Percentiles rank a stretch among this genome's conserved stretches.
Evolutionary conservation across 2,329 filamentous ascomycete species (phyloP).

Genomic region (Myriosclerotinia curreyana): DNA sequence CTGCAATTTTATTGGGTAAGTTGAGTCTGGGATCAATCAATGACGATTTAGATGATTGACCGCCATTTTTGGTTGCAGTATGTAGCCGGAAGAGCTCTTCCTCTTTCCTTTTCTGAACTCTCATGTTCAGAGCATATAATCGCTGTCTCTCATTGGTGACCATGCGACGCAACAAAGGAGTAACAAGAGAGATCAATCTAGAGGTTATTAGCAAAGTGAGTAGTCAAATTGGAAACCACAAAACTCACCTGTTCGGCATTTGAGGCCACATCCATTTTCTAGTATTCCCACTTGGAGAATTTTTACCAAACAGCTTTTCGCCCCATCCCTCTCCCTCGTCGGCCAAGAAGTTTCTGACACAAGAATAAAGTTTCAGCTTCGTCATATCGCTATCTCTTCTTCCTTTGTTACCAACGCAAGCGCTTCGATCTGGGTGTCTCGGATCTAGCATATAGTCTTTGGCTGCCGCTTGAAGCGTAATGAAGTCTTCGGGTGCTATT

Average conservation of each 20-base stretch:
- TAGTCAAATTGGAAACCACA: not conserved
- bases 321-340: conserved; percentile 37
- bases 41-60: not conserved
- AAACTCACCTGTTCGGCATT: conserved; percentile 34
- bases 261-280: conserved; percentile 37
- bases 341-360: conserved; percentile 35
- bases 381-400: conserved; percentile 33
- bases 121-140: conserved; percentile 33
- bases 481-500: conserved; percentile 34
- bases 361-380: conserved; percentile 36
- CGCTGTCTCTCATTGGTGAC: conserved; percentile 40
- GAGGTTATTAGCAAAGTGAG: conserved; percentile 24
- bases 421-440: conserved; percentile 35
- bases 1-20: not conserved
- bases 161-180: conserved; percentile 38
- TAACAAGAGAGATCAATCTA: conserved; percentile 35
- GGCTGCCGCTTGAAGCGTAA: conserved; percentile 37
- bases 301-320: conserved; percentile 32
- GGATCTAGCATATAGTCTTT: conserved; percentile 39
- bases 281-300: conserved; percentile 23
- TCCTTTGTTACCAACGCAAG: conserved; percentile 33
- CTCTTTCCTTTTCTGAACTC: conserved; percentile 27
- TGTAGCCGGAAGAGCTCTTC: conserved; percentile 10
- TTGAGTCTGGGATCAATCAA: not conserved
- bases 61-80: not conserved